Evolutionary conservation across 2,329 filamentous ascomycete genomes (phyloP), one percentile per base, ranked within the genome.

Genomic region (Septoria petroselini): DNA sequence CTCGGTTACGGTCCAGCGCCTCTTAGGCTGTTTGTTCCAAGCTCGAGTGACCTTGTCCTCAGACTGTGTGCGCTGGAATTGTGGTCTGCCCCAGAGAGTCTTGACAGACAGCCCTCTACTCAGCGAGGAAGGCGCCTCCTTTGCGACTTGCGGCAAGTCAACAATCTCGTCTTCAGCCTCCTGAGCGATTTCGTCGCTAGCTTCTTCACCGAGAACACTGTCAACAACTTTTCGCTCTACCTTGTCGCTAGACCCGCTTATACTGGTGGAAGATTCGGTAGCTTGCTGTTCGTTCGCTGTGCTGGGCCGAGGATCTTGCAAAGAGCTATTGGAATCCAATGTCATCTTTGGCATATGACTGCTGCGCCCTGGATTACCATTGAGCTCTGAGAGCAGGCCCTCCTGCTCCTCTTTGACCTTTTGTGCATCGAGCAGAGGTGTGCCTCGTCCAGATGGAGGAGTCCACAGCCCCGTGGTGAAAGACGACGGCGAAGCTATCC

Each of bases 21-120:
- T 50, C 50, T 59, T 59, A 18, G 57, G 57, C 27, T 52, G 41
- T 25, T 45, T 44, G 23, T 53, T 57, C 41, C 54, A 45, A 11
- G 42, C 18, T 29, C 53, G 29, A 18, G 27, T 29, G 17, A 59
- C 50, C 41, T 51, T 55, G 33, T 54, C 54, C 15, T 53, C 57
- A n/a, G 50, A 43, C 12, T 51, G 50, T 15, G 44, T 41, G 14
- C 39, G 38, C 23, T 47, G 33, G 21, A 47, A 47, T 19, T 37
- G 50, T 11, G 68, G 65, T n/a, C 65, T 66, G 0, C 73, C 72
- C 73, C 73, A 76, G 4, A 76, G 68, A 1, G 71, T 71, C 35
- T 69, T 62, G 54, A 60, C 62, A 59, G 61, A 66, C 7, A 66
- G 42, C n/a, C 58, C 59, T 30, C 59, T 38, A 19, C 52, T 55